Conservation (phyloP, 495 filamentous ascomycete species). For the Hyaloscypha hepaticicola region DNA sequence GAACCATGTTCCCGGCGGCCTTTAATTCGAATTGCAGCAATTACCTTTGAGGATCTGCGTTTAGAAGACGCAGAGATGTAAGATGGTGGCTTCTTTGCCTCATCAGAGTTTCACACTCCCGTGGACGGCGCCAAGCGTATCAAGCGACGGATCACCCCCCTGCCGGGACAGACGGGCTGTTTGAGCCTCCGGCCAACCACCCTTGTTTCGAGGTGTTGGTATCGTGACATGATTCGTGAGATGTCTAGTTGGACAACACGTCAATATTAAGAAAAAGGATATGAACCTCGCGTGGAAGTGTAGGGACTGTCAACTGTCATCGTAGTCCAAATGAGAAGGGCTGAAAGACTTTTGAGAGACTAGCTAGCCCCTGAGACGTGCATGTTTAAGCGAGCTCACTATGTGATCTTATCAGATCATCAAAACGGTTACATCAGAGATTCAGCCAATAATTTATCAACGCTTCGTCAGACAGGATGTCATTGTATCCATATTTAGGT, state of each 20-base stretch:
- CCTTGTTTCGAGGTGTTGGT: background rate
- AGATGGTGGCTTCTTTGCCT: constrained; percentile 2
- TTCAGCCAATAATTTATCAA: background rate
- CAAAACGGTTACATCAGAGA: background rate
- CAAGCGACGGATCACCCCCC: background rate
- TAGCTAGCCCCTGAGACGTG: background rate
- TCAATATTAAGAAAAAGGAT: background rate
- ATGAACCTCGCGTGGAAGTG: background rate
- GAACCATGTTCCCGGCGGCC: background rate
- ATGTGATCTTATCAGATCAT: background rate
- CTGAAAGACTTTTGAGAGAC: background rate
- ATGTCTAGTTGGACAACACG: background rate
- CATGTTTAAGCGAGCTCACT: background rate
- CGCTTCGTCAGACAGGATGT: background rate
- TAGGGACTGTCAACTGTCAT: too few species aligned
- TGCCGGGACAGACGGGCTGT: background rate
- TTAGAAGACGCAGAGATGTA: background rate
- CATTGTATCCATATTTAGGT: background rate
- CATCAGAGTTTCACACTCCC: background rate
- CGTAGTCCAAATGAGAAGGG: background rate
- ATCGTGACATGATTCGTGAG: background rate
- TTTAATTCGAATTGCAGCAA: constrained; percentile 1
- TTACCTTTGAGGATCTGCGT: background rate
- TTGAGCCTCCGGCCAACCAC: background rate
- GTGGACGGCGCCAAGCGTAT: background rate